Evolutionary conservation across 345 rosid genomes (phyloP), one percentile per base, ranked within the genome.

Genomic region (Linum trigynum): DNA sequence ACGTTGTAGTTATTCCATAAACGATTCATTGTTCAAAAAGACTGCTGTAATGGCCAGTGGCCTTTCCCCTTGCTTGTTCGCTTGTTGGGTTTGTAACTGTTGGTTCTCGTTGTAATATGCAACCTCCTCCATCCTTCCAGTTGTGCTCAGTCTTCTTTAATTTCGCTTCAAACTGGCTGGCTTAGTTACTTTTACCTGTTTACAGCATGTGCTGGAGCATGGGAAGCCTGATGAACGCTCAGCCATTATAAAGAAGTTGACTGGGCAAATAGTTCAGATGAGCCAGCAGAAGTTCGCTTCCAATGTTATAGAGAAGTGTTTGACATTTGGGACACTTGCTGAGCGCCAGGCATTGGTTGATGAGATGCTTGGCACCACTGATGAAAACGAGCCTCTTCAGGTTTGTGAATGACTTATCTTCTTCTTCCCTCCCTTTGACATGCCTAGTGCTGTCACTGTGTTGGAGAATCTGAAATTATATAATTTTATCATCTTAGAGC

Each of bases 271-370:
- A 39, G 94, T 92, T 72, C 86, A 82, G 66, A 92, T 92, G 98
- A 92, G 98, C 69, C 98, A 92, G 77, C 98, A 92, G 72, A 92
- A 92, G 79, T 92, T 92, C 77, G 98, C 98, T n/a, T 92, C 98
- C 5, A 92, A 92, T 65, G 98, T 92, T 65, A 79, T 92, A 55
- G 98, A 92, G 76, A 92, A 92, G 75, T 92, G 98, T 71, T 67
- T 92, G 63, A 78, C 86, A 59, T 92, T 87, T 76, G 96, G 98
- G 69, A 79, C 85, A 66, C 84, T 85, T 53, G 67, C 67, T 55
- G 98, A 92, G 71, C 81, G 97, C 55, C 87, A 84, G 71, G 57
- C 72, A 45, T 81, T 92, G 59, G 98, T 92, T 65, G 78, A 88
- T 67, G 98, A 92, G 86, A 92, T 92, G 98, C 90, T 92, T 50